Evolutionary conservation across 2,329 filamentous ascomycete genomes (phyloP).

Genomic region (Fusarium sp.): DNA sequence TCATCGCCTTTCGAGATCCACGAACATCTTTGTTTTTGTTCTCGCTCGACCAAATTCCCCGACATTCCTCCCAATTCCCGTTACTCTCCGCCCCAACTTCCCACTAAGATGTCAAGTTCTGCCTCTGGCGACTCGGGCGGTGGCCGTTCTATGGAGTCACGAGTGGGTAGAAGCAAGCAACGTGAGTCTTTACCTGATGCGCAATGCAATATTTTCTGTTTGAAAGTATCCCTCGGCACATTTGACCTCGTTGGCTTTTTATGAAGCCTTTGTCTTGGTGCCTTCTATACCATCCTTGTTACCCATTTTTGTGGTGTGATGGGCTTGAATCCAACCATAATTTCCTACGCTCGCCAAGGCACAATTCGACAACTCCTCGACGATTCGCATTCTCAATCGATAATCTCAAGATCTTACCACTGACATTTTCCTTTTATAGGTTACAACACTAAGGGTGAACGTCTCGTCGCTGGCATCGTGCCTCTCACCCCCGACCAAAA

Average conservation of each 20-base stretch:
- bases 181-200: constrained; percentile 64
- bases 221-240: not conserved
- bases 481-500: constrained; percentile 86
- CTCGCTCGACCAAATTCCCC: constrained; percentile 15
- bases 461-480: constrained; percentile 93
- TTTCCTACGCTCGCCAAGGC: constrained; percentile 4
- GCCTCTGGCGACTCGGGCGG: constrained; percentile 47
- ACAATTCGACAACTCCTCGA: not conserved
- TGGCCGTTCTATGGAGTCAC: constrained; percentile 72
- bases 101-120: constrained; percentile 47
- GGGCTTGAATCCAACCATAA: not conserved
- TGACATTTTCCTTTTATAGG: constrained; percentile 61
- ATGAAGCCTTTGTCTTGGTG: not conserved
- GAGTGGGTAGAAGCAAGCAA: constrained; percentile 80
- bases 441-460: constrained; percentile 90
- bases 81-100: constrained; percentile 24
- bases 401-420: constrained; percentile 7
- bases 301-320: constrained; percentile 5
- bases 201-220: not conserved
- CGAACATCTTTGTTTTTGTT: constrained; percentile 19
- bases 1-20: constrained; percentile 19
- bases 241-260: not conserved
- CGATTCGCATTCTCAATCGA: not conserved
- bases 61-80: constrained; percentile 30
- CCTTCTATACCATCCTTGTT: not conserved